Evolutionary conservation across 2,329 filamentous ascomycete species (phyloP).

Genomic region (Rutstroemia sp.): DNA sequence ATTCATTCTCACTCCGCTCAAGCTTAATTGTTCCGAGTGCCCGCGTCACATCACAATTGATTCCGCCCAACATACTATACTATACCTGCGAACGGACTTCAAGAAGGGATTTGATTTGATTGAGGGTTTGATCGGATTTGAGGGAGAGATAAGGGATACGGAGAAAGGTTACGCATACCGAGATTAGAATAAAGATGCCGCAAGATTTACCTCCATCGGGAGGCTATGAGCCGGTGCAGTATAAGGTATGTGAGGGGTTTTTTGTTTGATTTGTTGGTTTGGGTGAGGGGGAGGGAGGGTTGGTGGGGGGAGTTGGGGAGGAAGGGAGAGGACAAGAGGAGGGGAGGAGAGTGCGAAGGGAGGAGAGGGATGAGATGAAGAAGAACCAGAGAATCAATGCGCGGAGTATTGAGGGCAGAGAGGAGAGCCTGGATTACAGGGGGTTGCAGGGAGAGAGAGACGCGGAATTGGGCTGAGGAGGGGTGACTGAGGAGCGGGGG

Average conservation of each 20-base stretch:
- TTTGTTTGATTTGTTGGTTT: neutral
- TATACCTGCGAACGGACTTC: constrained; percentile 23
- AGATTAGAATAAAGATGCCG: constrained; percentile 58
- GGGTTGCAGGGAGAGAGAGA: too few relatives aligned
- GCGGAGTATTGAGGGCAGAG: too few relatives aligned
- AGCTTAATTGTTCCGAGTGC: too few relatives aligned
- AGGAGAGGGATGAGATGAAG: neutral
- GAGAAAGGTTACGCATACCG: neutral
- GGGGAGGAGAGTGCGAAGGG: neutral
- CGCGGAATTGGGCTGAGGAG: too few relatives aligned
- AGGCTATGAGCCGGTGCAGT: constrained; percentile 95
- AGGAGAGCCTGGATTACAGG: too few relatives aligned
- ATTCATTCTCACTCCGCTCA: too few relatives aligned
- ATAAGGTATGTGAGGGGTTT: constrained; percentile 60
- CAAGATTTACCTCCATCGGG: constrained; percentile 95
- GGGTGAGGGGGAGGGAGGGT: neutral
- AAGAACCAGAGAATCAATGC: neutral
- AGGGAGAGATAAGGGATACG: neutral
- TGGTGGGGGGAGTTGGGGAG: too few relatives aligned
- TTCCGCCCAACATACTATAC: too few relatives aligned
- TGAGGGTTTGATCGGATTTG: neutral
- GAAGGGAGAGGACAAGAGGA: neutral
- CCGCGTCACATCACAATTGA: too few relatives aligned
- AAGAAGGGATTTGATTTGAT: neutral
- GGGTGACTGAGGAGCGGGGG: too few relatives aligned